phyloP scores from a whole-genome alignment of 1,139 yeast genomes.

The Debaryomycetaceae sp. region DNA sequence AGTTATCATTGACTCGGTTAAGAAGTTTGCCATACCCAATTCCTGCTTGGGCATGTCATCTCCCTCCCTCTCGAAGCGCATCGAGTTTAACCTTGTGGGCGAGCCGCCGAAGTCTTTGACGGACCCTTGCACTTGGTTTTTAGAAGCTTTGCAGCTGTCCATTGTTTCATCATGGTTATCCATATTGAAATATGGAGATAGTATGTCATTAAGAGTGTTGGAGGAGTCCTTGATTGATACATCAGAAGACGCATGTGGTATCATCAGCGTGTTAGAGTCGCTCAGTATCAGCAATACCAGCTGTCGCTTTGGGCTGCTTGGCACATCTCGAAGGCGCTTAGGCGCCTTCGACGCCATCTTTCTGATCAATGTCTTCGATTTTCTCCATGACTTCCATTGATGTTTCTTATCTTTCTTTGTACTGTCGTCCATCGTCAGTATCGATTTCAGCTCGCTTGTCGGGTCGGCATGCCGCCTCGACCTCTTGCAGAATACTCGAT shows the following conservation, averaged over 20 bases:
- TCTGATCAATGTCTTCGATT: not conserved
- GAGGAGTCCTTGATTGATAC: not conserved
- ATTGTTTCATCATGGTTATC: not conserved
- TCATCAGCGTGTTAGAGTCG: not conserved
- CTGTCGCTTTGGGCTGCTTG: not conserved
- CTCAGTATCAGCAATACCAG: not conserved
- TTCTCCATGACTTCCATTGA: not conserved
- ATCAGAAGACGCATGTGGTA: not conserved
- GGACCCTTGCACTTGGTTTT: not conserved
- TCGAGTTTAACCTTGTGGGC: not conserved
- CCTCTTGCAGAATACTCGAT: not conserved
- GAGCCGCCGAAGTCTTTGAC: not conserved
- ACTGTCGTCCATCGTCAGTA: not conserved
- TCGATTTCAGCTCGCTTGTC: not conserved
- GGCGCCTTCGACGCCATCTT: not conserved
- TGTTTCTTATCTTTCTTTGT: not conserved
- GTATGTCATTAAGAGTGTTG: constrained; percentile 1
- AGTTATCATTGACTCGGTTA: not conserved
- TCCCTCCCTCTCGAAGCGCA: not conserved
- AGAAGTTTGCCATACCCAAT: not conserved
- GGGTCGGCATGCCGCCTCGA: not conserved
- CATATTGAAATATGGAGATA: constrained; percentile 2
- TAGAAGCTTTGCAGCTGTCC: not conserved
- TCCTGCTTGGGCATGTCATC: not conserved
- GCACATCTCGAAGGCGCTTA: not conserved